Evolutionary conservation across 2,329 filamentous ascomycete genomes (phyloP), one percentile per base, ranked within the genome.

Genomic region (Botrytis cinerea): DNA sequence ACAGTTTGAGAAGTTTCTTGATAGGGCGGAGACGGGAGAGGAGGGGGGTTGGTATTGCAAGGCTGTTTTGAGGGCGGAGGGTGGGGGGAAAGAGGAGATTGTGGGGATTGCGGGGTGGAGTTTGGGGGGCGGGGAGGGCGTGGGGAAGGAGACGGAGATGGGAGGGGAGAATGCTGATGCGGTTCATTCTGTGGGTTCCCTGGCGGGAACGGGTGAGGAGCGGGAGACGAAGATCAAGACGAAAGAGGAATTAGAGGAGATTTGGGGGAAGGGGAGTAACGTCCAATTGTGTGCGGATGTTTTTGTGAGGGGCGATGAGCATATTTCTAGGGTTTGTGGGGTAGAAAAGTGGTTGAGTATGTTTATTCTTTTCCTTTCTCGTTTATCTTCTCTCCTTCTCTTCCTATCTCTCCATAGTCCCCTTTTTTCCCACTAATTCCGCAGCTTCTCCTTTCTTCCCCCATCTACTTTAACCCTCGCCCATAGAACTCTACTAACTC

Each of bases 261-360:
- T 64, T 22, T 77, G 74, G 74, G 76, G 76, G 2, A 62, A 70
- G 2, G 74, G 76, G 28, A 75, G 75, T 38, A 79, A 79, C 76
- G 32, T 74, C 20, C 76, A 74, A 54, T 76, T 80, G 63, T 79
- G 75, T 61, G 73, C 75, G 43, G 78, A 80, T 75, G 63, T 75
- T 16, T 78, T 80, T 67, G 28, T 78, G 4, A 62, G 32, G 16
- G 75, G 70, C 1, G 79, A 80, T 77, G 62, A 75, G 60, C 60
- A 72, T 72, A 80, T 80, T 76, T 10, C 64, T 48, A 32, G 35
- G 8, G 75, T 70, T 57, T 76, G 74, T 28, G 69, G 69, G 9
- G 76, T 75, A 7, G 69, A 67, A 51, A 72, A 73, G 54, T 80
- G 75, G 75, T 73, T 75, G 43, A 80, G 78, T 80, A 35, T 62